These are phyloP conservation scores for Nitzschia sp. DNA, from an alignment of 108 stramenopile species.

Conservation along the genomic window DNA sequence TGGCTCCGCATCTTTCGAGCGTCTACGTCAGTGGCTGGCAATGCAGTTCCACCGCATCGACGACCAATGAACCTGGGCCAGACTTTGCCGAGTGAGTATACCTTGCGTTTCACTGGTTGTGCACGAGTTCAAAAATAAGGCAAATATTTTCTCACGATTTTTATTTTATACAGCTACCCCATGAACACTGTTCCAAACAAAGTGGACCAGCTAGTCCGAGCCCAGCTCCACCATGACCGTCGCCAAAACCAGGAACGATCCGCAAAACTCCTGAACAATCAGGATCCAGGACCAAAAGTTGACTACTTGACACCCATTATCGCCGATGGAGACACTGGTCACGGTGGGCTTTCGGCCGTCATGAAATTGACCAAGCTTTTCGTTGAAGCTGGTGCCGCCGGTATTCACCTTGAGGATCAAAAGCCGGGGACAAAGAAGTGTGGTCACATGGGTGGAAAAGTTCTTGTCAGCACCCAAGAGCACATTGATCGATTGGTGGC, in stretches of 20 bases:
- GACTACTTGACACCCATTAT: slow-evolving; percentile 95
- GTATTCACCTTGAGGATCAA: slow-evolving; percentile 82
- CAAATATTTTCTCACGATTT: neutral
- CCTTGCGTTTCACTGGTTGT: neutral
- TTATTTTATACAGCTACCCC: slow-evolving; percentile 48
- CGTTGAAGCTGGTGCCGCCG: slow-evolving; percentile 94
- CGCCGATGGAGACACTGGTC: slow-evolving; percentile 95
- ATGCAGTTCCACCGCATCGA: slow-evolving; percentile 87
- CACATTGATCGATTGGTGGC: slow-evolving; percentile 93
- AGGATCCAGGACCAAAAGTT: slow-evolving; percentile 62
- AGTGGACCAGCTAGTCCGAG: slow-evolving; percentile 93
- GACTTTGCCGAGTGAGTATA: slow-evolving; percentile 62
- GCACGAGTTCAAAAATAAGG: neutral
- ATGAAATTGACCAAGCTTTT: slow-evolving; percentile 96
- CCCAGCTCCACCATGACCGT: slow-evolving; percentile 94
- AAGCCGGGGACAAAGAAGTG: slow-evolving; percentile 98
- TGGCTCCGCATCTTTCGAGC: slow-evolving; percentile 90
- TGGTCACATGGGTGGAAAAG: slow-evolving; percentile 96
- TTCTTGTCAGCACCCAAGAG: slow-evolving; percentile 93
- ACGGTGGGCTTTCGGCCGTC: slow-evolving; percentile 89
- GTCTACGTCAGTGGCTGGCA: slow-evolving; percentile 97
- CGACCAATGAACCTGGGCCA: slow-evolving; percentile 95
- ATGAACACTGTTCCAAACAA: slow-evolving; percentile 91
- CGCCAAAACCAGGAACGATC: slow-evolving; percentile 87
- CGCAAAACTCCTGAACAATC: slow-evolving; percentile 51